Evolutionary conservation across 163 green algal genomes (phyloP).

Genomic region (Scenedesmus sp.): DNA sequence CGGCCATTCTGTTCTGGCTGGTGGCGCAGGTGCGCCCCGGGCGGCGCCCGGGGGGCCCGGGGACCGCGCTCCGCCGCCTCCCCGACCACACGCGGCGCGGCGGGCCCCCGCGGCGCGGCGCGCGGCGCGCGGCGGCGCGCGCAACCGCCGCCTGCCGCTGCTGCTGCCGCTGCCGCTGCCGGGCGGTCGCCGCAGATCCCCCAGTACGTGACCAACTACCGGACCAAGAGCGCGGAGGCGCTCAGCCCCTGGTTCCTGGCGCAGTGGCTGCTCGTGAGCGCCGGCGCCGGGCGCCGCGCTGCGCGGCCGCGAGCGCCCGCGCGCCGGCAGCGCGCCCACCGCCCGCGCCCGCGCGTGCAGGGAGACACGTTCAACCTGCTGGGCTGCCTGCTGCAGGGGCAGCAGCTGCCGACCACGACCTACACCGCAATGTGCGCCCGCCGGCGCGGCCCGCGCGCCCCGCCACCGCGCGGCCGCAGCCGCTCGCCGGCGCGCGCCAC

Average conservation of each 20-base stretch:
- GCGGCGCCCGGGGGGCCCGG: no score
- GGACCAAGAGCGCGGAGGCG: conserved; percentile 80
- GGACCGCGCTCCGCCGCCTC: no score
- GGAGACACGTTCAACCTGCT: conserved; percentile 95
- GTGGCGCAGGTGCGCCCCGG: conserved; percentile 74
- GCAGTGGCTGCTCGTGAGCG: conserved; percentile 79
- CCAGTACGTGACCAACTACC: conserved; percentile 87
- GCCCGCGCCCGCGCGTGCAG: conserved; percentile 41
- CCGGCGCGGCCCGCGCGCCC: no score
- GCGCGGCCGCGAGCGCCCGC: no score
- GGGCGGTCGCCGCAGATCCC: conserved; percentile 54
- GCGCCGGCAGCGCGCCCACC: no score
- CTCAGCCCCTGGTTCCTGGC: conserved; percentile 90
- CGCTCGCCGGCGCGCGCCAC: no score
- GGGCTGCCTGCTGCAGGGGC: conserved; percentile 80
- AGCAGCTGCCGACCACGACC: conserved; percentile 88
- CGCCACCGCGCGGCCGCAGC: no score
- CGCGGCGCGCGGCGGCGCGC: not conserved
- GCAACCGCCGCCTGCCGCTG: not conserved
- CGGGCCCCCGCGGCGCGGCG: not conserved
- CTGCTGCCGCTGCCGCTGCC: not conserved
- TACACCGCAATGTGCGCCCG: conserved; percentile 81
- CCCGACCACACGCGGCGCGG: no score
- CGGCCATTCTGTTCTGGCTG: conserved; percentile 86
- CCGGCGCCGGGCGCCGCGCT: not conserved